phyloP scores from a whole-genome alignment of 331 rosid genomes.

The Pyracantha coccinea region DNA sequence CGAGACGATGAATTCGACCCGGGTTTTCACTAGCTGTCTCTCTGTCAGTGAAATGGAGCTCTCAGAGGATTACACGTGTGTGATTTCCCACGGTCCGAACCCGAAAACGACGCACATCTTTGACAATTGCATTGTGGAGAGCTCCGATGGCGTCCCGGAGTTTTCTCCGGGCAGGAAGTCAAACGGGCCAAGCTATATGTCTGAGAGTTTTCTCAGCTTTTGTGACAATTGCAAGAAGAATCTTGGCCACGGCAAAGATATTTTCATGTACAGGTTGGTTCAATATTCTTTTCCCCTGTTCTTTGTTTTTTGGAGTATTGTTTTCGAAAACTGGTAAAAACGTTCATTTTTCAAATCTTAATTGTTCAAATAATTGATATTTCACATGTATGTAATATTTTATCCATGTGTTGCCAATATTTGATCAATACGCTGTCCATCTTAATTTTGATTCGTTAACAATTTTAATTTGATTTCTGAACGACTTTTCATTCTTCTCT shows the following conservation, averaged over 20 bases:
- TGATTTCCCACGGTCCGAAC: constrained; percentile 67
- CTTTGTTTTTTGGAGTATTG: neutral
- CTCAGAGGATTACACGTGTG: constrained; percentile 87
- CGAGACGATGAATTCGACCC: constrained; percentile 17
- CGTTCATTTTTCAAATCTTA: too few relatives aligned
- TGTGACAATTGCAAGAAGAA: constrained; percentile 72
- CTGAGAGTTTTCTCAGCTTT: constrained; percentile 54
- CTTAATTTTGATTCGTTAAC: too few relatives aligned
- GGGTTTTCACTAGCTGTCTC: constrained; percentile 39
- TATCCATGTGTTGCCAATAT: too few relatives aligned
- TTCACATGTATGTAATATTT: too few relatives aligned
- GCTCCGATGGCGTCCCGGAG: constrained; percentile 37
- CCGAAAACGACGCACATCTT: constrained; percentile 77
- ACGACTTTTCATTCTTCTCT: neutral
- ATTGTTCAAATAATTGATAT: too few relatives aligned
- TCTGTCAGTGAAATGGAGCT: constrained; percentile 70
- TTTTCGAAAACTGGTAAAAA: too few relatives aligned
- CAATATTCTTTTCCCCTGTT: neutral
- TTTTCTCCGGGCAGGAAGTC: constrained; percentile 22
- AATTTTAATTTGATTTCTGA: too few relatives aligned
- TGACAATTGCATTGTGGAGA: constrained; percentile 60
- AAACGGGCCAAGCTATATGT: constrained; percentile 19
- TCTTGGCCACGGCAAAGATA: constrained; percentile 70
- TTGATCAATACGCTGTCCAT: too few relatives aligned
- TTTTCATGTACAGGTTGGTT: constrained; percentile 91